Conservation (phyloP, 805 yeast species). For the Yarrowia divulgata region DNA sequence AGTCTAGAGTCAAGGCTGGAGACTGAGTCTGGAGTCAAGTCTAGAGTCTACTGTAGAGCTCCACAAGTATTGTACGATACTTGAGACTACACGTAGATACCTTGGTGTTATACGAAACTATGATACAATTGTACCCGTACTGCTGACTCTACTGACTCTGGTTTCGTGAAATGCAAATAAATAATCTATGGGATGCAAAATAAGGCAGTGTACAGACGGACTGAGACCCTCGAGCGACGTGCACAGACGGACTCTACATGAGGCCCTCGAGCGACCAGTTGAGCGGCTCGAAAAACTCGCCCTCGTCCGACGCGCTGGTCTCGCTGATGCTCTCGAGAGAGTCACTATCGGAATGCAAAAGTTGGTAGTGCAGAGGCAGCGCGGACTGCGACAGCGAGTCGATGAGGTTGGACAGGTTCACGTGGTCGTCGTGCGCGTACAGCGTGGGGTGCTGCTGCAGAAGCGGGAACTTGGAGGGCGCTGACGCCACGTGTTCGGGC, state of each 20-base stretch:
- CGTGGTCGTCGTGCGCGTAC: slow-evolving; percentile 79
- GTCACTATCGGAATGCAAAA: slow-evolving; percentile 28
- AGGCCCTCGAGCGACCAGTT: slow-evolving; percentile 30
- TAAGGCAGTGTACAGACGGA: not conserved
- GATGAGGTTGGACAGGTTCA: slow-evolving; percentile 88
- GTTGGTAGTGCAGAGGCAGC: slow-evolving; percentile 31
- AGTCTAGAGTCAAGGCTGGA: no score
- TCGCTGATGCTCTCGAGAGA: slow-evolving; percentile 14
- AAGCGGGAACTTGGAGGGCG: slow-evolving; percentile 18
- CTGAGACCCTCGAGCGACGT: slow-evolving; percentile 19
- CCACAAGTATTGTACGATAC: no score
- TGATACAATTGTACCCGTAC: no score
- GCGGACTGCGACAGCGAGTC: slow-evolving; percentile 97
- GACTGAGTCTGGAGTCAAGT: no score
- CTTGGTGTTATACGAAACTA: no score
- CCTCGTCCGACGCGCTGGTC: slow-evolving; percentile 32
- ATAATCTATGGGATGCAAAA: slow-evolving; percentile 28
- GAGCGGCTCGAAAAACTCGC: slow-evolving; percentile 27
- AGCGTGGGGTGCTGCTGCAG: slow-evolving; percentile 30
- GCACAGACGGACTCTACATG: not conserved
- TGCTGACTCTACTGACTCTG: no score
- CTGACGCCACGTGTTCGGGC: not conserved
- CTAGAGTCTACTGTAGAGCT: no score
- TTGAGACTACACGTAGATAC: no score
- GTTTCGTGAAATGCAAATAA: slow-evolving; percentile 13